phyloP scores from a whole-genome alignment of 2,329 filamentous ascomycete species.

The Incumbomyces lentus region DNA sequence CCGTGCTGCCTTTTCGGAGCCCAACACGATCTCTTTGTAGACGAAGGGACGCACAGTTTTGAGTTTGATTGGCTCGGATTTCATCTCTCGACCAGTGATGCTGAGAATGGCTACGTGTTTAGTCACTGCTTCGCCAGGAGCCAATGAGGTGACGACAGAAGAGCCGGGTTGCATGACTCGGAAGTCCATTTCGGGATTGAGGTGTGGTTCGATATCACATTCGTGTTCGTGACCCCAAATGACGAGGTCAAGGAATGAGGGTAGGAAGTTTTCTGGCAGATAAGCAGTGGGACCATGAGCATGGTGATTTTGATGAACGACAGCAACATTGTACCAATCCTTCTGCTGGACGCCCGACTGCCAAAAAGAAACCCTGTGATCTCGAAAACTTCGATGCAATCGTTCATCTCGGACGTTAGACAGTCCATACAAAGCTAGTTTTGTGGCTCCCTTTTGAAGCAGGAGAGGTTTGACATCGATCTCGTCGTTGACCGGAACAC shows the following conservation, averaged over 20 bases:
- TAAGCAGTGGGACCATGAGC: constrained; percentile 89
- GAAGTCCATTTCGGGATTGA: constrained; percentile 81
- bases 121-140: constrained; percentile 76
- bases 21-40: constrained; percentile 68
- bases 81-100: constrained; percentile 73
- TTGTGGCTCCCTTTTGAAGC: constrained; percentile 85
- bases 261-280: constrained; percentile 83
- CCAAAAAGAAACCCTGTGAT: constrained; percentile 90
- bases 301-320: constrained; percentile 92
- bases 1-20: constrained; percentile 65
- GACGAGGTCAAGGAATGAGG: constrained; percentile 80
- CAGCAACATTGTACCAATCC: constrained; percentile 94
- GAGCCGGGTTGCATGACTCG: constrained; percentile 97
- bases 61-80: constrained; percentile 67
- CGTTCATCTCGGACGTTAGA: constrained; percentile 95
- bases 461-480: constrained; percentile 86
- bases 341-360: constrained; percentile 66
- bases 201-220: constrained; percentile 73
- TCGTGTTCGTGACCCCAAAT: constrained; percentile 98
- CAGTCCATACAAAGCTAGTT: constrained; percentile 83
- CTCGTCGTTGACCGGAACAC: constrained; percentile 83
- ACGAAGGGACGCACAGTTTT: constrained; percentile 87
- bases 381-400: constrained; percentile 83
- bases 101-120: constrained; percentile 85
- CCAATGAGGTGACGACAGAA: constrained; percentile 84